phyloP scores from a whole-genome alignment of 176 grass and related monocot species.

The Phoenix roebelenii region DNA sequence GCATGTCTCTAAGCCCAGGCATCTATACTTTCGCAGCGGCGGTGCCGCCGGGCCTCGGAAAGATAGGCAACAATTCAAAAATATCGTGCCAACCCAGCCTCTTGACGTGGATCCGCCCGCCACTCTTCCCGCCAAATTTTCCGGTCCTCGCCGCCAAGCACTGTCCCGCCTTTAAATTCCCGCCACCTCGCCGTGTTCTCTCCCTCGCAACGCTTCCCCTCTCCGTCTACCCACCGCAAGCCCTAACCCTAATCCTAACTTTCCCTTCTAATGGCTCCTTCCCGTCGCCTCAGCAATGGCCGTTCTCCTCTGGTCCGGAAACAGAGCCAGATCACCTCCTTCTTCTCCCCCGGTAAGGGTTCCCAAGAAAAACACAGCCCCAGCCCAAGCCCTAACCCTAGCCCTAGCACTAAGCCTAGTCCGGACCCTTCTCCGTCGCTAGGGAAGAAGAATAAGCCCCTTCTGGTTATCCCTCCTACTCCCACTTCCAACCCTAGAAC shows the following conservation, averaged over 20 bases:
- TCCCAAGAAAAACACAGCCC: slow-evolving; percentile 14
- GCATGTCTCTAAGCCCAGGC: too few species aligned
- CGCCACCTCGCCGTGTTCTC: not conserved
- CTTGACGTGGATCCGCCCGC: slow-evolving; percentile 2
- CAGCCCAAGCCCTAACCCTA: slow-evolving; percentile 9
- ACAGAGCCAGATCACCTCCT: slow-evolving; percentile 90
- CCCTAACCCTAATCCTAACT: not conserved
- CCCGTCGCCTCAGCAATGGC: slow-evolving; percentile 68
- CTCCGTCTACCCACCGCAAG: not conserved
- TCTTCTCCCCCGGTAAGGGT: slow-evolving; percentile 40
- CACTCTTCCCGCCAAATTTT: slow-evolving; percentile 30
- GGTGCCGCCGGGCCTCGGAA: too few species aligned
- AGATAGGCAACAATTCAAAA: too few species aligned
- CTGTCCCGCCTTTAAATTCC: slow-evolving; percentile 1
- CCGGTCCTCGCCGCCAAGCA: not conserved
- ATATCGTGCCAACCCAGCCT: not conserved
- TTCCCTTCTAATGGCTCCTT: slow-evolving; percentile 20
- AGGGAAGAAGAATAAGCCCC: slow-evolving; percentile 35
- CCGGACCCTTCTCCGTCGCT: slow-evolving; percentile 32
- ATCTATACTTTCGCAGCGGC: too few species aligned
- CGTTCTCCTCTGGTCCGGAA: slow-evolving; percentile 77
- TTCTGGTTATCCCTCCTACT: slow-evolving; percentile 24
- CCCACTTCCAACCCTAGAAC: slow-evolving; percentile 15
- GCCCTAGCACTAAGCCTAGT: slow-evolving; percentile 17
- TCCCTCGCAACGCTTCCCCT: not conserved